These are phyloP conservation scores for Metschnikowia lochheadii DNA, from an alignment of 805 yeast species.

Conservation along the genomic window DNA sequence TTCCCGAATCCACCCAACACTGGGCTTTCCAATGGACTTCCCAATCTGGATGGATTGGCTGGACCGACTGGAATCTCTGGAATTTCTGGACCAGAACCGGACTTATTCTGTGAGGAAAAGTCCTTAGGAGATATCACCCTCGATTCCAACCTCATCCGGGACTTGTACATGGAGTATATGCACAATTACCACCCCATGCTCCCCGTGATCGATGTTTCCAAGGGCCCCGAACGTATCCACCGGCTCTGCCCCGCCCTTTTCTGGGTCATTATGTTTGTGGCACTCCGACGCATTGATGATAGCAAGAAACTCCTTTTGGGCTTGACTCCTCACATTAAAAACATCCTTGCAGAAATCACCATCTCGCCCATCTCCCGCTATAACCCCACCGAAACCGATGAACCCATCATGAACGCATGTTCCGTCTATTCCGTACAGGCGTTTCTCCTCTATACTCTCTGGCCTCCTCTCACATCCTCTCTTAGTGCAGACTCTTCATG, in stretches of 20 bases:
- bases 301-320: slow-evolving; percentile 47
- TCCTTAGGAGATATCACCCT: slow-evolving; percentile 65
- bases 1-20: too few relatives aligned
- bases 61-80: too few relatives aligned
- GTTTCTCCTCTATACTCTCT: slow-evolving; percentile 76
- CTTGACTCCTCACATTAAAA: slow-evolving; percentile 66
- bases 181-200: slow-evolving; percentile 76
- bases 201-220: slow-evolving; percentile 79
- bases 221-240: slow-evolving; percentile 80
- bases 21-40: too few relatives aligned
- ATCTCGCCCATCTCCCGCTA: slow-evolving; percentile 87
- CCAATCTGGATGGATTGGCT: too few relatives aligned
- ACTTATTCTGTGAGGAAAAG: slow-evolving; percentile 59
- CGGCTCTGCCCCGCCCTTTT: slow-evolving; percentile 81
- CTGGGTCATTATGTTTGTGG: slow-evolving; percentile 89
- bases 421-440: slow-evolving; percentile 95
- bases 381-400: slow-evolving; percentile 72
- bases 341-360: slow-evolving; percentile 79
- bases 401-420: slow-evolving; percentile 80
- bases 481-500: slow-evolving; percentile 93
- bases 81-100: slow-evolving; percentile 11
- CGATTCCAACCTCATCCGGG: slow-evolving; percentile 54
- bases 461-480: slow-evolving; percentile 97
- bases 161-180: slow-evolving; percentile 65
- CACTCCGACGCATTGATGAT: slow-evolving; percentile 57